Base-by-base conservation (phyloP, 139 green algal genomes). In the Chlamydomonas incerta region DNA sequence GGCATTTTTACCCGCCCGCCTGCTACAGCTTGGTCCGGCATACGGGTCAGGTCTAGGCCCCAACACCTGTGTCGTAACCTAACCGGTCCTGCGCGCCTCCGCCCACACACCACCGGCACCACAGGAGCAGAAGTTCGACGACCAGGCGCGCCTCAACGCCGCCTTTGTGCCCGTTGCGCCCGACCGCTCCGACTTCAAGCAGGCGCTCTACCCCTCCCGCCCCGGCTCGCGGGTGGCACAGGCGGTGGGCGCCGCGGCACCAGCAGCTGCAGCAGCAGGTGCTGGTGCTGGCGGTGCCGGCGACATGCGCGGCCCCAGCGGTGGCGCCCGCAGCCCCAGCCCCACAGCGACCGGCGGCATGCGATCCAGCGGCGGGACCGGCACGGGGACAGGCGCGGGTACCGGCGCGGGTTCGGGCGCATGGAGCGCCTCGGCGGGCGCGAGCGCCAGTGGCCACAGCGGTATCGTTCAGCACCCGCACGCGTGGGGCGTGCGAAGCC, bases 101-200 rank as follows among this genome's bases (percentile, higher is more conserved):
- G 11, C 11, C 50, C 50, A 14, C 50, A 57, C 14, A 20, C 11
- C 58, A 65, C 20, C 13, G 58, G 4, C 24, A 10, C 58, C 20
- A 26, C 77, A 83, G 77, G 77, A 83, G 77, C 46, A 50, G 5
- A 74, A 65, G 47, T 83, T 52, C 29, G 63, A 74, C n/a, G 77
- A 83, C 6, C 20, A 41, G 6, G 77, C 63, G 17, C 67, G 67
- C 1, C 18, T 73, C 5, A 47, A 47, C 33, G 33, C 67, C 1
- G n/a, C 67, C 67, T 50, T 73, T 6, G 67, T 73, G 17, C 13
- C 33, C 31, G 14, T 18, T 13, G 17, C 77, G 63, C 18, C 46
- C 60, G 37, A 83, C 37, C 62, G 46, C 34, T 34, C 21, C 34
- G 68, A 73, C 15, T 47, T n/a, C 21, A 14, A 11, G 34, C 33